Conservation (phyloP, 2,329 filamentous ascomycete genomes). For the Fonsecaea multimorphosa region DNA sequence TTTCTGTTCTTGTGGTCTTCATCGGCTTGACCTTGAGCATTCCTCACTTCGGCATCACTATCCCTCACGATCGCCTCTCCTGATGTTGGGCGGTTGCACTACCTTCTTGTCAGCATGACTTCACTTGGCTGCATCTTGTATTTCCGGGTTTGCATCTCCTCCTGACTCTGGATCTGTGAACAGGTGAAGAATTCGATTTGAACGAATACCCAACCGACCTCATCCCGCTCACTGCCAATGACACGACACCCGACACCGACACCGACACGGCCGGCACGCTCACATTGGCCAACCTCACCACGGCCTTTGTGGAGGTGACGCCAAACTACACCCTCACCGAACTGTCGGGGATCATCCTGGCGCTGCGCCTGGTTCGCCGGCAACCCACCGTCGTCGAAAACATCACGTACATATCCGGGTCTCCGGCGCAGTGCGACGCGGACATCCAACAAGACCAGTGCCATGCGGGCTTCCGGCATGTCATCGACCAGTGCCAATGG, state of each 20-base stretch:
- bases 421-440: conserved; percentile 24
- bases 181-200: neutral
- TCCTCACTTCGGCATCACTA: neutral
- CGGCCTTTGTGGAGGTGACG: neutral
- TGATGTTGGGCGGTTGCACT: neutral
- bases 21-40: neutral
- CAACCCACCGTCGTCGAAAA: neutral
- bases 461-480: neutral
- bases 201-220: conserved; percentile 6
- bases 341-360: conserved; percentile 16
- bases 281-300: neutral
- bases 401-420: conserved; percentile 15
- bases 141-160: neutral
- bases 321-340: conserved; percentile 28
- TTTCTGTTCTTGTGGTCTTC: too few species aligned
- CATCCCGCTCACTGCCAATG: neutral
- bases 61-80: neutral
- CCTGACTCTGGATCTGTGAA: neutral
- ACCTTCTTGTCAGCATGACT: neutral
- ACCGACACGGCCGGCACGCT: too few species aligned
- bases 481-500: conserved; percentile 23
- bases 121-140: neutral
- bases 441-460: conserved; percentile 17
- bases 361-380: conserved; percentile 5
- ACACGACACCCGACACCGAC: neutral